Evolutionary conservation across 495 filamentous ascomycete species (phyloP).

Genomic region (Penicillium maclennaniae): DNA sequence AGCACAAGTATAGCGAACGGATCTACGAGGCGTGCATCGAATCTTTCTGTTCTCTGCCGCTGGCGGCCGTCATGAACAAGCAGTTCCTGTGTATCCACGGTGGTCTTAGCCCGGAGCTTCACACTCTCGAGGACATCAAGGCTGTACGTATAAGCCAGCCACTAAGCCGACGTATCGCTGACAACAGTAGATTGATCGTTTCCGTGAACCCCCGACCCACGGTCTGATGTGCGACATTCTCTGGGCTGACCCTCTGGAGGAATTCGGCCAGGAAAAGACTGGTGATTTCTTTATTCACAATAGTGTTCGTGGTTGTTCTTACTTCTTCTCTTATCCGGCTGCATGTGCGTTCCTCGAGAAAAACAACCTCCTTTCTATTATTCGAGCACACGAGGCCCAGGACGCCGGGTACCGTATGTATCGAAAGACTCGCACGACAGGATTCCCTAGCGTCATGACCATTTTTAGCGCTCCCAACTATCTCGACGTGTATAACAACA

Average conservation of each 20-base stretch:
- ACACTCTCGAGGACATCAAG: constrained; percentile 91
- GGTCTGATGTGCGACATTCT: constrained; percentile 98
- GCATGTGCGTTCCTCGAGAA: constrained; percentile 97
- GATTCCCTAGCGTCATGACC: constrained; percentile 99
- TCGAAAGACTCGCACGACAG: constrained; percentile 93
- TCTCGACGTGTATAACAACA: constrained; percentile 99
- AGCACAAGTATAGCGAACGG: constrained; percentile 95
- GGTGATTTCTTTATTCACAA: constrained; percentile 97
- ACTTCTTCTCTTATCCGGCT: constrained; percentile 99
- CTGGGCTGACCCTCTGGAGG: constrained; percentile 98
- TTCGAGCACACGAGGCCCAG: constrained; percentile 97
- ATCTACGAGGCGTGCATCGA: constrained; percentile 99
- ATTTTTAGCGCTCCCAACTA: constrained; percentile 99
- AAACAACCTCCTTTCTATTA: constrained; percentile 96
- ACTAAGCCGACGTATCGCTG: neutral
- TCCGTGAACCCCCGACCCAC: constrained; percentile 94
- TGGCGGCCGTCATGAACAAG: constrained; percentile 99
- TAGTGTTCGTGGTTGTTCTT: constrained; percentile 96
- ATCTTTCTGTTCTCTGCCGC: constrained; percentile 88
- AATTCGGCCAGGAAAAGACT: constrained; percentile 98
- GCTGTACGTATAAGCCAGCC: constrained; percentile 50
- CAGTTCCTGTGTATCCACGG: constrained; percentile 99
- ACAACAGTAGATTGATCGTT: constrained; percentile 78
- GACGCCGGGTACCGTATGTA: constrained; percentile 99
- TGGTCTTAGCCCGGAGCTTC: constrained; percentile 89